Percentiles rank a stretch among this genome's conserved stretches.
These are phyloP conservation scores for Syzygium malaccense DNA, from an alignment of 441 rosid genomes.

Conservation along the genomic window DNA sequence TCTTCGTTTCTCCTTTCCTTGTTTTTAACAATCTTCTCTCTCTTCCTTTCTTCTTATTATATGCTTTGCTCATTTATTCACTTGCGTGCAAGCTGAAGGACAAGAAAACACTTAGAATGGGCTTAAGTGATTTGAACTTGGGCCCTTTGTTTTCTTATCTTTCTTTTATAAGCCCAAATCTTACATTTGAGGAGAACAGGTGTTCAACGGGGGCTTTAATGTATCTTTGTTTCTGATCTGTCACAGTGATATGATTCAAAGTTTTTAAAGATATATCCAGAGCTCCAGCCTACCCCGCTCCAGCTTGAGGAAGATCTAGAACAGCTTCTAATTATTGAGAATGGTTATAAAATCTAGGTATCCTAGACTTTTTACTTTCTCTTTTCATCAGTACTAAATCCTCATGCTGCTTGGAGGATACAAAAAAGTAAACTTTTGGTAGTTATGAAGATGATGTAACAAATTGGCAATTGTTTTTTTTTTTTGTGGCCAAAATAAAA, in stretches of 20 bases:
- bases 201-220: background rate
- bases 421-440: background rate
- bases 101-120: too few relatives aligned
- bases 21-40: too few relatives aligned
- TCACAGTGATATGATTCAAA: constrained; percentile 79
- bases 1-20: too few relatives aligned
- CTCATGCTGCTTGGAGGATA: background rate
- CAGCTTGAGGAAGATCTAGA: constrained; percentile 92
- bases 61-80: too few relatives aligned
- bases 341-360: constrained; percentile 97
- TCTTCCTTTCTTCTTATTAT: too few relatives aligned
- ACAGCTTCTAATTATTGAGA: constrained; percentile 91
- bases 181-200: background rate
- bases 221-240: background rate
- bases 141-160: too few relatives aligned
- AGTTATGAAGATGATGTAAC: background rate
- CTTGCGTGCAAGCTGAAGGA: too few relatives aligned
- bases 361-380: background rate
- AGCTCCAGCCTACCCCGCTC: constrained; percentile 72
- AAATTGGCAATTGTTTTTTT: too few relatives aligned
- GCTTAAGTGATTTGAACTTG: too few relatives aligned
- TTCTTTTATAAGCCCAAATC: too few relatives aligned
- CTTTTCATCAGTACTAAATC: too few relatives aligned
- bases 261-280: constrained; percentile 70
- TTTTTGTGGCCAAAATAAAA: background rate